These are phyloP conservation scores for Annulohypoxylon bovei DNA, from an alignment of 495 filamentous ascomycete genomes.

Conservation along the genomic window DNA sequence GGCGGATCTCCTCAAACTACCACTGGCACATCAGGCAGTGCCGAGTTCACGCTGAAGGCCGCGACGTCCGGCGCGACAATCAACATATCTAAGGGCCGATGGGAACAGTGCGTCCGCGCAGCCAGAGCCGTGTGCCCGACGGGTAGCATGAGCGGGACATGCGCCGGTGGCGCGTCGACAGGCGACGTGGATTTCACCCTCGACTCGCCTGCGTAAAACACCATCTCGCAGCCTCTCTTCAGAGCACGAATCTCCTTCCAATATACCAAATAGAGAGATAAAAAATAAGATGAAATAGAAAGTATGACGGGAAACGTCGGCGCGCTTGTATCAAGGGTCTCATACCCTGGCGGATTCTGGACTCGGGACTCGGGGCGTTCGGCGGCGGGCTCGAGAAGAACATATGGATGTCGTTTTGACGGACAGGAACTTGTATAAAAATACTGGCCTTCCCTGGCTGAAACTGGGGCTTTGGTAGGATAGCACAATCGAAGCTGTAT, in stretches of 20 bases:
- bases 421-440: conserved; percentile 11
- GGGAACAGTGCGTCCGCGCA: conserved; percentile 62
- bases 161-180: conserved; percentile 58
- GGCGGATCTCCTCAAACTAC: conserved; percentile 51
- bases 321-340: conserved; percentile 6
- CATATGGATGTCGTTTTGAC: not conserved
- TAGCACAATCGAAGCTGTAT: conserved; percentile 15
- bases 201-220: conserved; percentile 36
- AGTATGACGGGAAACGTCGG: not conserved
- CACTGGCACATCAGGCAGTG: conserved; percentile 55
- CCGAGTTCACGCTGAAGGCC: conserved; percentile 56
- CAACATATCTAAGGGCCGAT: conserved; percentile 60
- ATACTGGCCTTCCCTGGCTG: not conserved
- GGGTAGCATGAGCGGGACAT: conserved; percentile 56
- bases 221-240: not conserved
- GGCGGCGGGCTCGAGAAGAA: not conserved
- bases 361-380: not conserved
- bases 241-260: not conserved
- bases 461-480: conserved; percentile 12
- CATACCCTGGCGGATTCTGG: conserved; percentile 1
- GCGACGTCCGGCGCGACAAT: conserved; percentile 53
- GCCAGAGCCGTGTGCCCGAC: conserved; percentile 59
- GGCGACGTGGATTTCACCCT: conserved; percentile 61
- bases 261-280: not conserved
- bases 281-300: not conserved